phyloP scores from a whole-genome alignment of 1,139 yeast species.

The Pichia sp. region DNA sequence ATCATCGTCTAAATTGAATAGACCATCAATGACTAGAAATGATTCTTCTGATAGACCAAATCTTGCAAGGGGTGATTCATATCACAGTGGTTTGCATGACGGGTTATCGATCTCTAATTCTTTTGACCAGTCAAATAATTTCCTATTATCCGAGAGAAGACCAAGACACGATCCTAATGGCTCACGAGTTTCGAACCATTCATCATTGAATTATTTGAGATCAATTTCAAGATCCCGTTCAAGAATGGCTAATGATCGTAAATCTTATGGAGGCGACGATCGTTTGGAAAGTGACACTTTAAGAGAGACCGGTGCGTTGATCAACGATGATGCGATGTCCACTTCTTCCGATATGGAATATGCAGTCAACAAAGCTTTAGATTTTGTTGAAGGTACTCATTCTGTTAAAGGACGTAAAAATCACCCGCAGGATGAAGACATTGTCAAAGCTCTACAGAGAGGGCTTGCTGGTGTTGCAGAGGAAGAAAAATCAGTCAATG shows the following conservation, averaged over 20 bases:
- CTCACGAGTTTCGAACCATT: conserved; percentile 16
- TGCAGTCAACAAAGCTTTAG: conserved; percentile 28
- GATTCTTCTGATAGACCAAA: conserved; percentile 37
- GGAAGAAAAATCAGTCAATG: conserved; percentile 9
- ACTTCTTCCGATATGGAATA: conserved; percentile 26
- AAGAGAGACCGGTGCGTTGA: conserved; percentile 30
- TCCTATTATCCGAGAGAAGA: conserved; percentile 21
- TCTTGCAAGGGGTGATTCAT: conserved; percentile 60
- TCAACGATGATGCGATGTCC: conserved; percentile 25
- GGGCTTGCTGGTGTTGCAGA: conserved; percentile 16
- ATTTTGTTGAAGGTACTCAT: conserved; percentile 19
- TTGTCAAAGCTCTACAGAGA: conserved; percentile 7
- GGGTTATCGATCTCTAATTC: conserved; percentile 13
- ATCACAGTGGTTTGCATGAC: conserved; percentile 35
- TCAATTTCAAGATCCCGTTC: conserved; percentile 58
- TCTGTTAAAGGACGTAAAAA: conserved; percentile 12
- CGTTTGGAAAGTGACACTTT: conserved; percentile 22
- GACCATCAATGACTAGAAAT: conserved; percentile 24
- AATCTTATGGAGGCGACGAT: conserved; percentile 18
- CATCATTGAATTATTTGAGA: conserved; percentile 39
- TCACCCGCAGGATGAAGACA: conserved; percentile 24
- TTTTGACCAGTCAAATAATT: conserved; percentile 5
- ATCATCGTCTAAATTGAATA: conserved; percentile 10
- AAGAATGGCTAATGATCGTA: conserved; percentile 28
- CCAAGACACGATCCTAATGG: conserved; percentile 26